These are phyloP conservation scores for Phaffomyces antillensis DNA, from an alignment of 805 yeast genomes.

Conservation along the genomic window DNA sequence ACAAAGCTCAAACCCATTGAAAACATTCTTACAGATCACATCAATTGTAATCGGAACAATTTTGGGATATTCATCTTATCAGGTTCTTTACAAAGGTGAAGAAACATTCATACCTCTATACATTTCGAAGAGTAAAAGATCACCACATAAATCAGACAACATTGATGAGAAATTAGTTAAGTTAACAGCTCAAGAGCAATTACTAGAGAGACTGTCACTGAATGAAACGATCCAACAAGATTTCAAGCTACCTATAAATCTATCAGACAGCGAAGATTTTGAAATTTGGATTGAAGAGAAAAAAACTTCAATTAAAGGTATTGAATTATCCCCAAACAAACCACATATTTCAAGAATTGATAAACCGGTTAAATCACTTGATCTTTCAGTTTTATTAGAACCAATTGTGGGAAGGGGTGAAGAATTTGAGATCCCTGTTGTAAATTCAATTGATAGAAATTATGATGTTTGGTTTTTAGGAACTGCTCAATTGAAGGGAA, in stretches of 20 bases:
- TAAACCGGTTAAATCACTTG: constrained; percentile 14
- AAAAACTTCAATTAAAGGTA: constrained; percentile 15
- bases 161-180: constrained; percentile 16
- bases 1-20: constrained; percentile 1
- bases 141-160: constrained; percentile 5
- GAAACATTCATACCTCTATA: constrained; percentile 18
- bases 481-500: constrained; percentile 14
- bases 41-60: constrained; percentile 13
- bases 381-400: constrained; percentile 12
- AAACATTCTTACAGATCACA: background rate
- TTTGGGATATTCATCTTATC: constrained; percentile 13
- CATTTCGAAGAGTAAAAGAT: constrained; percentile 12
- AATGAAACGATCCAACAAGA: constrained; percentile 12
- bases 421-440: constrained; percentile 16
- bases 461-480: constrained; percentile 18
- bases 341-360: constrained; percentile 12
- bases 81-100: constrained; percentile 11
- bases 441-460: constrained; percentile 11
- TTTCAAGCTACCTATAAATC: constrained; percentile 17
- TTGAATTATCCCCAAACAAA: constrained; percentile 18
- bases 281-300: constrained; percentile 20
- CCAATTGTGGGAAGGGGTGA: constrained; percentile 15
- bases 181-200: constrained; percentile 17
- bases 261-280: constrained; percentile 13
- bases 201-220: constrained; percentile 19